Evolutionary conservation across 352 stramenopile genomes (phyloP), one percentile per base, ranked within the genome.

Genomic region (Phytophthora gonapodyides): DNA sequence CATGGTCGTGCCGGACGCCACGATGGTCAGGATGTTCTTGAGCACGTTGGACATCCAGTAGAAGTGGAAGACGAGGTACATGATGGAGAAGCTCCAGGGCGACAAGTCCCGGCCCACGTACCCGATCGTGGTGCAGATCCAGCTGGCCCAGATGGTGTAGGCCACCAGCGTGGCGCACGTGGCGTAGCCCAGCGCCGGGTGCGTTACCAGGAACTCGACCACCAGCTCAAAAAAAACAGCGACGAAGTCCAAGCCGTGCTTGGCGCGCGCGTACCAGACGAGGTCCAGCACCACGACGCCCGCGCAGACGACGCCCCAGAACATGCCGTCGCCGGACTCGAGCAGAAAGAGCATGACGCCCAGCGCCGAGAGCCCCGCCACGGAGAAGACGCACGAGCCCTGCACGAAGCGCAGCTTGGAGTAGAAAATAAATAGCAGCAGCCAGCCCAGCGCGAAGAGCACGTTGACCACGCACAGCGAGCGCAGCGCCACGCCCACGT

Each of bases 31-130:
- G 19, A 95, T 73, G 43, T 90, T 91, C 69, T 93, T 93, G 55
- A 95, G 84, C 13, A 95, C 67, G 54, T 95, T 93, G 30, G 87
- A 91, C 46, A 78, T 94, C 87, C 87, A 95, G 71, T 95, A 95
- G 48, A 94, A 93, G 63, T 95, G 87, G 36, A 93, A 80, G 45
- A 92, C 82, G 16, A 95, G 46, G 40, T 85, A 87, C 6, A 94
- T 59, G 58, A 94, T 81, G 24, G 67, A 81, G 24, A 93, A 75
- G 37, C 71, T 77, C 81, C 81, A 93, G 15, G 82, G 84, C 33
- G 82, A 84, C 42, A 82, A 54, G 0, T 82, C 77, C 10, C 71
- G 71, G n/a, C 73, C 82, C 10, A 91, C 73, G 55, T 77, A 87
- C 0, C 79, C 81, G 13, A 95, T 73, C n/a, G 86, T 89, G 31